phyloP scores from a whole-genome alignment of 2,329 filamentous ascomycete species.

The Karstenula rhodostoma region DNA sequence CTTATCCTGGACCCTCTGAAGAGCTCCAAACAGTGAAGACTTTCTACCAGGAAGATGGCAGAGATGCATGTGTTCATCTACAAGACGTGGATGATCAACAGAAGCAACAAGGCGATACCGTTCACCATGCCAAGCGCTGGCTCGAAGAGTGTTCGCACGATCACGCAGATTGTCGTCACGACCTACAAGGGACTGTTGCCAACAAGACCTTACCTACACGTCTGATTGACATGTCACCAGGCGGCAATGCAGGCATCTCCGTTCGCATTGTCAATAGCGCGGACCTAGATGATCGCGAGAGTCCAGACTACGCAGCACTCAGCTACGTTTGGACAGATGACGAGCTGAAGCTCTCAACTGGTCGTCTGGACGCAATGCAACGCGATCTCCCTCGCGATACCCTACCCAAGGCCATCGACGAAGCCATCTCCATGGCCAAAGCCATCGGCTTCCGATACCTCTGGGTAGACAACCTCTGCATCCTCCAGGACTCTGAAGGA shows the following conservation, averaged over 20 bases:
- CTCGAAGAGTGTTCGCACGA: constrained; percentile 37
- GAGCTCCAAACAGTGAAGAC: constrained; percentile 38
- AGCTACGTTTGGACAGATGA: constrained; percentile 38
- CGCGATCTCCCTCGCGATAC: constrained; percentile 24
- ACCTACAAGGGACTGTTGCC: not conserved
- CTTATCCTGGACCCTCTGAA: constrained; percentile 44
- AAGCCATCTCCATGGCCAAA: constrained; percentile 38
- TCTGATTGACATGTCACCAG: constrained; percentile 38
- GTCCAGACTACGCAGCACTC: constrained; percentile 36
- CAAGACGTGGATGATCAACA: constrained; percentile 8
- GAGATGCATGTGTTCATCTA: constrained; percentile 27
- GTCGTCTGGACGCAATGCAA: constrained; percentile 25
- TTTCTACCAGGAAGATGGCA: constrained; percentile 29
- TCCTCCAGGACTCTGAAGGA: constrained; percentile 43
- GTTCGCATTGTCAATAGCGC: constrained; percentile 36
- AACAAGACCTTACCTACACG: constrained; percentile 39
- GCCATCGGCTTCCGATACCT: constrained; percentile 43
- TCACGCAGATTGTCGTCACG: constrained; percentile 37
- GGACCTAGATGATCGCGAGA: constrained; percentile 20
- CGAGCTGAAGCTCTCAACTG: constrained; percentile 31
- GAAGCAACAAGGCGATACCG: constrained; percentile 13
- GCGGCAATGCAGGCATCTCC: constrained; percentile 20
- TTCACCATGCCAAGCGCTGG: constrained; percentile 37
- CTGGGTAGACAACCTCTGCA: constrained; percentile 46
- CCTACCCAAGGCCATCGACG: constrained; percentile 33